These are phyloP conservation scores for Kockovaella imperatae DNA, from an alignment of 768 basidiomycete genomes.

Conservation along the genomic window DNA sequence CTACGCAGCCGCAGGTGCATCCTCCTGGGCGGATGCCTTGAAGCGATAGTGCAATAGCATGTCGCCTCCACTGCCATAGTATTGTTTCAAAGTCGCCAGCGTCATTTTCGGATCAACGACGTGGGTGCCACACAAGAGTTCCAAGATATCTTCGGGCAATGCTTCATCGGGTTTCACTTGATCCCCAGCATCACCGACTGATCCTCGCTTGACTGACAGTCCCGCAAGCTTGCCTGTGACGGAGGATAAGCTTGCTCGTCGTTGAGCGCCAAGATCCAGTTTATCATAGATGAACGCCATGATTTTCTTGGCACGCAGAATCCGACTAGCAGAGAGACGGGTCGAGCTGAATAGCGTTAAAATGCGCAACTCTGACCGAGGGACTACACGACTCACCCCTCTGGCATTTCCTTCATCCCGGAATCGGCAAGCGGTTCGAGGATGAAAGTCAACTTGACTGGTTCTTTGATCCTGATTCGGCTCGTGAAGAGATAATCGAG, in stretches of 20 bases:
- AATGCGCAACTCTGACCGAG: background rate
- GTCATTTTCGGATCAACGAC: conserved; percentile 79
- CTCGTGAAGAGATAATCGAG: conserved; percentile 75
- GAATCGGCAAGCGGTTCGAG: conserved; percentile 62
- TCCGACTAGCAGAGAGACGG: conserved; percentile 79
- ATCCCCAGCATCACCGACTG: background rate
- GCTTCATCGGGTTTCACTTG: background rate
- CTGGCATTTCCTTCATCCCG: conserved; percentile 69
- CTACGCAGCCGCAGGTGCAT: too few relatives aligned
- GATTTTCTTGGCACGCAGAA: conserved; percentile 77
- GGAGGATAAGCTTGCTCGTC: conserved; percentile 3
- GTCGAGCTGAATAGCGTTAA: conserved; percentile 53
- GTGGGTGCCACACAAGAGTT: conserved; percentile 81
- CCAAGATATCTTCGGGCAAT: conserved; percentile 62
- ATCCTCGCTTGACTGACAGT: background rate
- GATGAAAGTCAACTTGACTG: conserved; percentile 80
- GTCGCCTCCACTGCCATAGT: conserved; percentile 40
- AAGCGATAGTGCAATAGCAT: conserved; percentile 41
- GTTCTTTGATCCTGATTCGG: conserved; percentile 48
- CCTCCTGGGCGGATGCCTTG: too few relatives aligned
- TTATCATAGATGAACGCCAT: conserved; percentile 75
- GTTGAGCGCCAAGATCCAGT: conserved; percentile 22
- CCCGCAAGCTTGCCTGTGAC: background rate
- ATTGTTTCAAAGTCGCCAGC: conserved; percentile 81
- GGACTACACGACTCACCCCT: conserved; percentile 57